Conservation (phyloP, 345 rosid genomes). For the Kernera saxatilis region DNA sequence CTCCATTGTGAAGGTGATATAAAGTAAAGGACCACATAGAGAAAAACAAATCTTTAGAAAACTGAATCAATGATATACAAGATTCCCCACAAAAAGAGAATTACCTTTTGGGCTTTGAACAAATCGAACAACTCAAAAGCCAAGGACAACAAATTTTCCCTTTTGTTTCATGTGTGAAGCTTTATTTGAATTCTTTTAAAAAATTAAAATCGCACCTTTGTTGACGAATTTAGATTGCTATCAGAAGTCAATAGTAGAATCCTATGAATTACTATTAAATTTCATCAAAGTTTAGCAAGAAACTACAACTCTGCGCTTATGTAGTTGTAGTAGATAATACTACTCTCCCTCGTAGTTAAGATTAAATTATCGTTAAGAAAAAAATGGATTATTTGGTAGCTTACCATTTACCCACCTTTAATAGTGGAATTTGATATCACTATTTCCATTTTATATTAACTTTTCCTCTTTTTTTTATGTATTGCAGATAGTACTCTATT, state of each 20-base stretch:
- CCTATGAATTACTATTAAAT: not conserved
- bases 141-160: not conserved
- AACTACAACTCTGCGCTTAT: not conserved
- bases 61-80: not conserved
- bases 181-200: not conserved
- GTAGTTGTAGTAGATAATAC: not conserved
- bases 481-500: slow-evolving; percentile 77
- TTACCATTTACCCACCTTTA: not conserved
- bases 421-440: not conserved
- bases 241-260: not conserved
- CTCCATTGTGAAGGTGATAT: not conserved
- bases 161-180: not conserved
- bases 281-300: not conserved
- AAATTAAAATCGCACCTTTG: not conserved
- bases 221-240: not conserved
- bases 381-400: not conserved
- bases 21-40: slow-evolving; percentile 3
- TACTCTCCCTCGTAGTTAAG: not conserved
- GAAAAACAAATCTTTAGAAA: not conserved
- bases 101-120: slow-evolving; percentile 12
- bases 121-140: slow-evolving; percentile 1
- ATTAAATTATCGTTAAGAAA: not conserved
- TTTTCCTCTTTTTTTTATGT: not conserved
- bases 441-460: not conserved
- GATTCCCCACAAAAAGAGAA: not conserved